Evolutionary conservation across 768 basidiomycete species (phyloP).

Genomic region (Pisolithus microcarpus): DNA sequence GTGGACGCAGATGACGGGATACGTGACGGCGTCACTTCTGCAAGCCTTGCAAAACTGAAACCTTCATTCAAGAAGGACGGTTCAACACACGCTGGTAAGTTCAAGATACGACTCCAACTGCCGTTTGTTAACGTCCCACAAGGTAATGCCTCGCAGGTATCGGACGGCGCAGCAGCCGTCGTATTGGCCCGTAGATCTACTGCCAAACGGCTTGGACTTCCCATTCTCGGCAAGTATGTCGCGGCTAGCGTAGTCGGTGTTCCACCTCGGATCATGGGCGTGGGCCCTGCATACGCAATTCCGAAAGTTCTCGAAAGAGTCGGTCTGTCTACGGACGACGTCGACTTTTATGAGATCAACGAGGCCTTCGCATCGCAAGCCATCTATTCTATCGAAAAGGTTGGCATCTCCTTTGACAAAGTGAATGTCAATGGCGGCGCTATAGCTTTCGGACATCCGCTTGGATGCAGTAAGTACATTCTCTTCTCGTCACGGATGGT

Average conservation of each 20-base stretch:
- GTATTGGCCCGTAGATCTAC: conserved; percentile 73
- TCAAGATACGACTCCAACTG: conserved; percentile 1
- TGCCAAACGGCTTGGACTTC: conserved; percentile 75
- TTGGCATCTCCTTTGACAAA: conserved; percentile 68
- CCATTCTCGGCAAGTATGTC: conserved; percentile 82
- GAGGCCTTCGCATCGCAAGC: conserved; percentile 87
- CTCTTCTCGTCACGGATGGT: neutral
- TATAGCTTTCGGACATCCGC: conserved; percentile 84
- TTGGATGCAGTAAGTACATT: conserved; percentile 67
- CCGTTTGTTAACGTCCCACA: neutral
- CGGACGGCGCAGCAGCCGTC: conserved; percentile 89
- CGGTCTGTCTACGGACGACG: conserved; percentile 58
- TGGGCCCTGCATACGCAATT: conserved; percentile 86
- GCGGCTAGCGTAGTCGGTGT: conserved; percentile 67
- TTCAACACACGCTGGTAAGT: conserved; percentile 62
- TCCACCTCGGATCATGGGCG: conserved; percentile 83
- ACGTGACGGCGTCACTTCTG: conserved; percentile 74
- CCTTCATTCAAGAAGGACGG: conserved; percentile 78
- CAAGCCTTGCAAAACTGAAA: conserved; percentile 74
- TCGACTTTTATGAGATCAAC: conserved; percentile 91
- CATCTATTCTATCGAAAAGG: conserved; percentile 59
- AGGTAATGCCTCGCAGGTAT: conserved; percentile 85
- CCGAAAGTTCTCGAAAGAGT: conserved; percentile 63
- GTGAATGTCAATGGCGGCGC: conserved; percentile 87
- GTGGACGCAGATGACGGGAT: conserved; percentile 85